Percentiles rank a stretch among this genome's conserved stretches.
Conservation (phyloP, 1,284 basidiomycete genomes). For the Moesziomyces sp. region DNA sequence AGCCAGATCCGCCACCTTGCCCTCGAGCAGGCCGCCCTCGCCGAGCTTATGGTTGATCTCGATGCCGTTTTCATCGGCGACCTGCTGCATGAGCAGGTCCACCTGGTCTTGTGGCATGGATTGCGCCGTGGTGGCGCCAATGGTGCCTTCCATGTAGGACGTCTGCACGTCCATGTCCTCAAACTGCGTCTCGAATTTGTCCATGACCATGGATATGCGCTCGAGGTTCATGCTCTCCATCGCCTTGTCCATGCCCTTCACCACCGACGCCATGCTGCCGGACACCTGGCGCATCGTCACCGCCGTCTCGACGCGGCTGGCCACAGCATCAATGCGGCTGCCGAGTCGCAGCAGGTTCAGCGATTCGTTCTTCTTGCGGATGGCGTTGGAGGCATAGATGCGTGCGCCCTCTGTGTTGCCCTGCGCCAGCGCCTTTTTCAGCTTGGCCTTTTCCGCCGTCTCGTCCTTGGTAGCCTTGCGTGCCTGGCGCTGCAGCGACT, state of each 20-base stretch:
- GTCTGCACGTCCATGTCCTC: constrained; percentile 98
- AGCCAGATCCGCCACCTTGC: constrained; percentile 69
- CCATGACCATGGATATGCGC: constrained; percentile 96
- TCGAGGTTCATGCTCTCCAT: constrained; percentile 99
- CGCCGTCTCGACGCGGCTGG: constrained; percentile 96
- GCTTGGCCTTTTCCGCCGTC: constrained; percentile 63
- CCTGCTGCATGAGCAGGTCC: constrained; percentile 88
- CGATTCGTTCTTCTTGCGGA: constrained; percentile 95
- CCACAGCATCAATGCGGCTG: constrained; percentile 89
- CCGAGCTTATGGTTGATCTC: constrained; percentile 91
- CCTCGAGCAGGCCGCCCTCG: constrained; percentile 75
- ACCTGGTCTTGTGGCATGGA: constrained; percentile 97
- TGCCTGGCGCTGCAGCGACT: constrained; percentile 66
- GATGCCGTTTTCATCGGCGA: constrained; percentile 96
- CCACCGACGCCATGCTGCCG: constrained; percentile 94
- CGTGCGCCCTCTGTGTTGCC: constrained; percentile 97
- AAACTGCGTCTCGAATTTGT: constrained; percentile 98
- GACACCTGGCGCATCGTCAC: constrained; percentile 91
- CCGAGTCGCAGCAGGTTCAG: constrained; percentile 74
- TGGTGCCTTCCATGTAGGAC: constrained; percentile 96
- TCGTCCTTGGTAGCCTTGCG: constrained; percentile 66
- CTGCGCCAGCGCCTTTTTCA: constrained; percentile 84
- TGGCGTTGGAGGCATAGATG: constrained; percentile 98
- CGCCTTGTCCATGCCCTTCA: constrained; percentile 97
- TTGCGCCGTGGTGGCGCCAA: constrained; percentile 90